phyloP scores from a whole-genome alignment of 352 stramenopile species.

The Phytophthora agathidicida region DNA sequence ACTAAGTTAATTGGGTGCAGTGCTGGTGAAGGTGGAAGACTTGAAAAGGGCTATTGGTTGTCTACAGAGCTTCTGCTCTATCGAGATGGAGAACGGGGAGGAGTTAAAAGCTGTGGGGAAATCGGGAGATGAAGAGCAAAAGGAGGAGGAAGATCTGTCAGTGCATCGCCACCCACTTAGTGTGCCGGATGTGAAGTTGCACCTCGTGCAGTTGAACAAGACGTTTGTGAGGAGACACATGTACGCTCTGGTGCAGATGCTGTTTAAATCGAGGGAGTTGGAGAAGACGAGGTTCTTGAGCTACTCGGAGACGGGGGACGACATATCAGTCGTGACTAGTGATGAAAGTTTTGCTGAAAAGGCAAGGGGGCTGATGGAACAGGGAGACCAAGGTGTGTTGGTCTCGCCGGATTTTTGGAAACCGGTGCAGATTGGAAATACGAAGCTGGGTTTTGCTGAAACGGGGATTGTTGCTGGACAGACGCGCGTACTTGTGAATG shows the following conservation, averaged over 20 bases:
- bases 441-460: constrained; percentile 62
- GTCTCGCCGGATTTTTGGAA: constrained; percentile 70
- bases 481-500: constrained; percentile 59
- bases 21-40: constrained; percentile 69
- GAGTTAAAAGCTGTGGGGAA: constrained; percentile 4
- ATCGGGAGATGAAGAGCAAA: constrained; percentile 4
- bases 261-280: constrained; percentile 40
- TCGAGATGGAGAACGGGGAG: constrained; percentile 57
- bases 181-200: constrained; percentile 54
- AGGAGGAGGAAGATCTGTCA: constrained; percentile 21
- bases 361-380: constrained; percentile 39
- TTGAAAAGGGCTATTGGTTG: constrained; percentile 49
- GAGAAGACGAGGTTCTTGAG: constrained; percentile 43
- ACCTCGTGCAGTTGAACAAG: constrained; percentile 61
- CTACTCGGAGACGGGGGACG: constrained; percentile 64
- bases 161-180: constrained; percentile 64
- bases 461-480: constrained; percentile 72
- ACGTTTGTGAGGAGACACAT: constrained; percentile 53
- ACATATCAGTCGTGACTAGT: constrained; percentile 65
- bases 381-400: constrained; percentile 52
- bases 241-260: constrained; percentile 58
- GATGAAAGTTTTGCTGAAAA: constrained; percentile 48
- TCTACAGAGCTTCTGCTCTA: constrained; percentile 58
- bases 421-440: constrained; percentile 68
- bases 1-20: no score